Conservation (phyloP, 164 flowering plant species). For the Echeveria elegans region DNA sequence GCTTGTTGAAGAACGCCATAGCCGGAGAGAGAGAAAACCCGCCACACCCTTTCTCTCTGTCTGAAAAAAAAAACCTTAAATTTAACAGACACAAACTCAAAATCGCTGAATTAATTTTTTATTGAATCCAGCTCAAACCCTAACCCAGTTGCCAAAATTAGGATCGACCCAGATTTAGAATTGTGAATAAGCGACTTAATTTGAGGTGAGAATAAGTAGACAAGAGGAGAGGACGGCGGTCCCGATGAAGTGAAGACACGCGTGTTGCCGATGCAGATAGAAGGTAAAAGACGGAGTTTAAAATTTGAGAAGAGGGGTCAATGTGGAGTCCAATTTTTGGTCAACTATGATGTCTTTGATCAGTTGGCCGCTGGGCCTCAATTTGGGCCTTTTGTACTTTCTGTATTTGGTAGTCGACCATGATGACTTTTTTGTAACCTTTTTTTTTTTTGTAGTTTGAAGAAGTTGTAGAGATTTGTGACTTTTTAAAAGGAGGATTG, state of each 20-base stretch:
- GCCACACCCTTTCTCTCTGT: neutral
- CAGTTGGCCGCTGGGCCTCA: neutral
- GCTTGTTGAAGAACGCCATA: slow-evolving; percentile 25
- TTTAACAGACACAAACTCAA: neutral
- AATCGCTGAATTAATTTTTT: neutral
- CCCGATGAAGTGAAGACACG: neutral
- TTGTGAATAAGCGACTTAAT: neutral
- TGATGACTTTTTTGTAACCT: too few relatives aligned
- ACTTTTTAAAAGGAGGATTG: too few relatives aligned
- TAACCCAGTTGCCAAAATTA: neutral
- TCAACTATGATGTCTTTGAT: neutral
- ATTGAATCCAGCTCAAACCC: neutral
- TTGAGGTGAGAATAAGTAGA: neutral
- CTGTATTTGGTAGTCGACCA: neutral
- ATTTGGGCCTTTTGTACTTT: neutral
- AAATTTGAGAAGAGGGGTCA: neutral
- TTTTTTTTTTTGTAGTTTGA: too few relatives aligned
- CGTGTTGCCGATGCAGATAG: neutral
- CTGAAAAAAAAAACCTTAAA: neutral
- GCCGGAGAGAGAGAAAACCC: neutral
- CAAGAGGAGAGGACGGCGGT: neutral
- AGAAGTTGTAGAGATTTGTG: too few relatives aligned
- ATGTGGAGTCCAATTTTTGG: neutral
- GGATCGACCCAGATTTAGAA: neutral
- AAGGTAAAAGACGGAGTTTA: neutral